Evolutionary conservation across 2,329 filamentous ascomycete genomes (phyloP).

Genomic region (Rhinocladiella similis): DNA sequence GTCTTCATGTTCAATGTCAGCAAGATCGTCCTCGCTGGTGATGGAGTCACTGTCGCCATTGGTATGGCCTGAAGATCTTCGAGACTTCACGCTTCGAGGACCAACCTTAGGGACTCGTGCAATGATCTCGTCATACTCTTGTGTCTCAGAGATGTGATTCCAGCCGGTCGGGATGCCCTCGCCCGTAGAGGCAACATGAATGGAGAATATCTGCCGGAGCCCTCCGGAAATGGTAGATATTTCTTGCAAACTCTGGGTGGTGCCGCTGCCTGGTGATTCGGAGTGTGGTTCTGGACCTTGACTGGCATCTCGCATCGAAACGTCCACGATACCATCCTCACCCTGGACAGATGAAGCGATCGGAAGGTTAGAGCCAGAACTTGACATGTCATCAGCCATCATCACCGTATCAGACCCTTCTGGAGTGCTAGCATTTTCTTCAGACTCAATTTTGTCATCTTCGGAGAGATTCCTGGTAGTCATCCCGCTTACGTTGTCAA

Average conservation of each 20-base stretch:
- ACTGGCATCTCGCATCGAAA: slow-evolving; percentile 72
- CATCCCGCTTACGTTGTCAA: slow-evolving; percentile 73
- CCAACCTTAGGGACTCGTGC: slow-evolving; percentile 19
- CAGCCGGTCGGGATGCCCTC: slow-evolving; percentile 70
- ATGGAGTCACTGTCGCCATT: slow-evolving; percentile 29
- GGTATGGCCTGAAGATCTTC: slow-evolving; percentile 25
- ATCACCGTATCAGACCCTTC: slow-evolving; percentile 70
- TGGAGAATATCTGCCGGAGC: slow-evolving; percentile 72
- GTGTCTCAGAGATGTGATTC: slow-evolving; percentile 48
- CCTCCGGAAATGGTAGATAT: slow-evolving; percentile 60
- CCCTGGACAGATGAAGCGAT: slow-evolving; percentile 78
- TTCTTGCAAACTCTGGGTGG: slow-evolving; percentile 50
- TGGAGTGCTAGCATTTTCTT: slow-evolving; percentile 43
- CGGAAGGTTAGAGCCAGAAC: slow-evolving; percentile 65
- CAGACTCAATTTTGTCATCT: slow-evolving; percentile 47
- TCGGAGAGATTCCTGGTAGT: slow-evolving; percentile 68
- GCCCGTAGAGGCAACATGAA: slow-evolving; percentile 64
- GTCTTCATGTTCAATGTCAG: slow-evolving; percentile 26
- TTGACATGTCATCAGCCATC: slow-evolving; percentile 62
- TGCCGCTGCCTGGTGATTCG: slow-evolving; percentile 11
- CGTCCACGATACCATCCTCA: slow-evolving; percentile 87
- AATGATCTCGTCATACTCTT: slow-evolving; percentile 23
- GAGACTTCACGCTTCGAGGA: slow-evolving; percentile 31
- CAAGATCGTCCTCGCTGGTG: slow-evolving; percentile 37
- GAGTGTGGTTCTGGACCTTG: slow-evolving; percentile 35